Evolutionary conservation across 352 stramenopile species (phyloP), one percentile per base, ranked within the genome.

Genomic region (Albugo candida): DNA sequence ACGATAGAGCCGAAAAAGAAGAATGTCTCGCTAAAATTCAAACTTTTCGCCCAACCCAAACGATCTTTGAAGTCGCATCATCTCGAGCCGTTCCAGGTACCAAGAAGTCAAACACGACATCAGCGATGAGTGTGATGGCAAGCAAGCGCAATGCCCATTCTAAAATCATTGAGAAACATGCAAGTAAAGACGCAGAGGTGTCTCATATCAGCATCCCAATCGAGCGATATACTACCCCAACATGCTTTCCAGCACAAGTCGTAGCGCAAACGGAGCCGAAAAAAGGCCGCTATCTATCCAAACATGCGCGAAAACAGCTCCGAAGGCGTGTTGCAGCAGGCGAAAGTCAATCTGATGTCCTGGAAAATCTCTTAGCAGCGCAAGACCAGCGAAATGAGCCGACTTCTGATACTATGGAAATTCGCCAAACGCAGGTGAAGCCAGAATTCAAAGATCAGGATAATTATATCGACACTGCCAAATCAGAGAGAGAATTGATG

Each of bases 61-160:
- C 92, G 31, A 95, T 97, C 45, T 97, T 97, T 64, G 92, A 97
- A 59, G 89, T 95, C 42, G 85, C 92, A 42, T 31, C 24, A 31
- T 68, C 70, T 14, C 17, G 20, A 19, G 38, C 17, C 8, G 81
- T 73, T 16, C 85, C 83, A 24, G 63, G 72, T 19, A 72, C 87
- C 45, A 74, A 71, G 41, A 56, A 67, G 18, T 87, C 88, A 58
- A 83, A 83, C 50, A 86, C 62, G 39, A 74, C 75, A 40, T 70
- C 74, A 17, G 65, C 53, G 12, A 68, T 89, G 14, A 48, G 81
- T 38, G 85, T 91, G 73, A 94, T 95, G 81, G 61, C 79, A 20
- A 79, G 65, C 40, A 93, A 93, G 64, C 77, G 82, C 19, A 79
- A 81, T 43, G 20, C 86, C 46, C 81, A 94, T 49, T 69, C 68